Conservation (phyloP, 148 eudicot genomes). For the Heliamphora exappendiculata region DNA sequence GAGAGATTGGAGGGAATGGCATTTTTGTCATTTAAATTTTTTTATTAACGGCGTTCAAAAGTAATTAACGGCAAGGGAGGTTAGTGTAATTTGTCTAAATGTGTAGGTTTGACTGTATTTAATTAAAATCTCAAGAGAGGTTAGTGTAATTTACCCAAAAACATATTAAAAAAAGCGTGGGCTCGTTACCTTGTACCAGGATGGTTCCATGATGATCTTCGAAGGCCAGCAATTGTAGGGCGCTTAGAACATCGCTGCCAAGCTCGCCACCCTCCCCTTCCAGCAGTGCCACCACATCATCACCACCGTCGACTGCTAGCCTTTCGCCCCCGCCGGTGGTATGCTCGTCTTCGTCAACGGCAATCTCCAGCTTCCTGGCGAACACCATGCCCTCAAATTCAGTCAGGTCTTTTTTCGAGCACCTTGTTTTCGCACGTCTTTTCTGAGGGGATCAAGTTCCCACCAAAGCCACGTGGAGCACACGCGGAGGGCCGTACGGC, state of each 20-base stretch:
- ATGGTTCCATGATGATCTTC: slow-evolving; percentile 44
- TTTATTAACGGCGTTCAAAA: too few species aligned
- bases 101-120: too few species aligned
- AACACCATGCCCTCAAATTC: slow-evolving; percentile 55
- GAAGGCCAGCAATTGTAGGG: slow-evolving; percentile 60
- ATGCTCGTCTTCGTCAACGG: slow-evolving; percentile 65
- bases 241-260: slow-evolving; percentile 38
- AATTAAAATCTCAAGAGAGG: too few species aligned
- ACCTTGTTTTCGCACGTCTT: background rate
- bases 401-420: slow-evolving; percentile 48
- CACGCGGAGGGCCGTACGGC: too few species aligned
- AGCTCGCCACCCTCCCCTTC: slow-evolving; percentile 49
- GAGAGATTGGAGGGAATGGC: too few species aligned
- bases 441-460: too few species aligned
- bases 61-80: too few species aligned
- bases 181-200: slow-evolving; percentile 50
- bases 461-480: too few species aligned
- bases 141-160: too few species aligned
- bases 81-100: too few species aligned
- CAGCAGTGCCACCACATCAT: slow-evolving; percentile 53
- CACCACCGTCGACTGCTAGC: slow-evolving; percentile 59
- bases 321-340: slow-evolving; percentile 58
- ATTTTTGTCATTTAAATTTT: too few species aligned
- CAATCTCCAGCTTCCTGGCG: slow-evolving; percentile 55
- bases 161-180: too few species aligned